Base-by-base conservation (phyloP, 345 rosid species). In the Eucalyptus sideroxylon region DNA sequence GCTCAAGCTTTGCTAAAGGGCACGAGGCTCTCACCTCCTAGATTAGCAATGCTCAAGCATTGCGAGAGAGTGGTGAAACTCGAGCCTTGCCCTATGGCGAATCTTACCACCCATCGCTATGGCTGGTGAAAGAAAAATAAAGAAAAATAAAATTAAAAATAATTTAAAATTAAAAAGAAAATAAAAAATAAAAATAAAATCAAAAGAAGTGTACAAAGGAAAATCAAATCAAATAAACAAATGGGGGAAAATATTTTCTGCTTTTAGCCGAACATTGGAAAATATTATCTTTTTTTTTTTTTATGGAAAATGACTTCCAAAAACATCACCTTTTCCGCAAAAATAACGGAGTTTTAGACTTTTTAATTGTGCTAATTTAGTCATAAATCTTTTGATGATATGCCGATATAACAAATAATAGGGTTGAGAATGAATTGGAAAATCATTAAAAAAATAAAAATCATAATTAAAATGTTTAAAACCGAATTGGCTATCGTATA, bases 401-500 rank as follows among this genome's bases (percentile, higher is more conserved):
- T 26, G 0, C 2, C 4, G 1, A 62, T 26, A 60, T 13, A 30
- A 0, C 8, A 62, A 30, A 62, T 62, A 5, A 62, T 27, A 62
- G 8, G 31, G n/a, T 27, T 30, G 2, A 10, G 16, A 27, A 10
- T 27, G 4, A 27, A 13, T 62, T 27, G 8, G 34, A 0, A 62
- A 62, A 62, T 62, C 16, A 27, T 26, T 1, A 59, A 59, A 59
- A 60, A 60, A 27, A 60, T 49, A 59, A 59, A 2, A 12, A 0
- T 4, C 3, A 60, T 1, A 60, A 60, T 60, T 60, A 3, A 60
- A 60, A 27, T 1, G 1, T 60, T 60, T 60, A 26, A 0, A 27
- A 60, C 0, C 6, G 4, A 60, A 60, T 60, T 60, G 7, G 0
- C 0, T 6, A 0, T 0, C 4, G 0, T 27, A 27, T 26, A 12